Evolutionary conservation across 371 early-diverging fungal species (phyloP).

Genomic region (Saksenaea vasiformis): DNA sequence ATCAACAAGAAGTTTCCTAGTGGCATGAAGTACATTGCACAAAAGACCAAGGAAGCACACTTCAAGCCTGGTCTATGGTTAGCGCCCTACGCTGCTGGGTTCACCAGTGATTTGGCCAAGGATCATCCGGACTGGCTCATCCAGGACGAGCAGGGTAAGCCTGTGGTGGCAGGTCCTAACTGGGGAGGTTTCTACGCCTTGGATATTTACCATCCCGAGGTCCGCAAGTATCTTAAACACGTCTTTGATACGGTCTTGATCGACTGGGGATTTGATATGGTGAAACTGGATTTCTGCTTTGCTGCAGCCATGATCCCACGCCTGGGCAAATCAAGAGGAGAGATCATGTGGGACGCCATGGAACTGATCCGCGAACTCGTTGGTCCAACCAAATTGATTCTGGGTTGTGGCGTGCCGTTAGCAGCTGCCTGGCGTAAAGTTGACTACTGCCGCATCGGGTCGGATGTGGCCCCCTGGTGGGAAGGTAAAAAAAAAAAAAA

Average conservation of each 20-base stretch:
- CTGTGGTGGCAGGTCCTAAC: constrained; percentile 46
- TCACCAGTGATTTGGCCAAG: constrained; percentile 44
- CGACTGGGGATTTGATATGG: constrained; percentile 61
- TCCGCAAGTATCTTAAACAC: constrained; percentile 46
- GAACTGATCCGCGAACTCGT: constrained; percentile 52
- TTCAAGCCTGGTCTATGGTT: constrained; percentile 61
- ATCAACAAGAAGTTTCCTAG: constrained; percentile 55
- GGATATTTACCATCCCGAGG: constrained; percentile 53
- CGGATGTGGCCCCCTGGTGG: constrained; percentile 63
- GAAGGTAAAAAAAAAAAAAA: constrained; percentile 34
- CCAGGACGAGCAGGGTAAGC: constrained; percentile 30
- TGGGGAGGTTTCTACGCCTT: constrained; percentile 59
- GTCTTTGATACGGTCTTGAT: constrained; percentile 53
- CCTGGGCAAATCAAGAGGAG: constrained; percentile 55
- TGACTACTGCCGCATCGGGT: constrained; percentile 65
- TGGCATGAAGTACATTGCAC: constrained; percentile 47
- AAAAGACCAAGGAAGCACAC: constrained; percentile 42
- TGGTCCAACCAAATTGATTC: constrained; percentile 50
- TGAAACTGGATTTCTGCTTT: constrained; percentile 64
- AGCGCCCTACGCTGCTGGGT: constrained; percentile 60
- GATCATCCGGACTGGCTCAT: constrained; percentile 62
- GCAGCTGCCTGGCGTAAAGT: constrained; percentile 53
- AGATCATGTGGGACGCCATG: constrained; percentile 67
- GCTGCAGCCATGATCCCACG: constrained; percentile 62
- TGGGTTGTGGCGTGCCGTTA: constrained; percentile 64